Percentiles rank a stretch among this genome's conserved stretches.
phyloP scores from a whole-genome alignment of 495 filamentous ascomycete genomes.

The Aspergillus cavernicola region DNA sequence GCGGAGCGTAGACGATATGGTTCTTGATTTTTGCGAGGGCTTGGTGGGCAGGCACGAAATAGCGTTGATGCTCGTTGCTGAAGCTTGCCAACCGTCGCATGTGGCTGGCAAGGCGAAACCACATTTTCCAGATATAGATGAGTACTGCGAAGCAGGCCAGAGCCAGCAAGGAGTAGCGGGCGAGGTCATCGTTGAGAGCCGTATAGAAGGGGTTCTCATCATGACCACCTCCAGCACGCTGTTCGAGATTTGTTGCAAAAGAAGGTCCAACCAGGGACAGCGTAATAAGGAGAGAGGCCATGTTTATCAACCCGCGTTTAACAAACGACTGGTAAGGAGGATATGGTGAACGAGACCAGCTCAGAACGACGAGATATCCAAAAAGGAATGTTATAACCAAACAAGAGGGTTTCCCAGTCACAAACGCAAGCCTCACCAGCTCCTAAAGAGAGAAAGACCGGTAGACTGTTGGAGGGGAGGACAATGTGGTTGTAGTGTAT shows the following conservation, averaged over 20 bases:
- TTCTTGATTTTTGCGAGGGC: slow-evolving; percentile 67
- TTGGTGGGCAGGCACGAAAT: slow-evolving; percentile 46
- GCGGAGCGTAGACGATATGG: slow-evolving; percentile 77
- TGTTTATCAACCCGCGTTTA: slow-evolving; percentile 6
- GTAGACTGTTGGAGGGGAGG: neutral
- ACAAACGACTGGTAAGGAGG: neutral
- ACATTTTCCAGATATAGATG: slow-evolving; percentile 51
- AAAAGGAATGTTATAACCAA: slow-evolving; percentile 6
- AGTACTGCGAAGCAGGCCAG: slow-evolving; percentile 50
- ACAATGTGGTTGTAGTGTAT: slow-evolving; percentile 10
- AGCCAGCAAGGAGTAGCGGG: slow-evolving; percentile 39
- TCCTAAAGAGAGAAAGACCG: neutral
- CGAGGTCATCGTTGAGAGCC: slow-evolving; percentile 36
- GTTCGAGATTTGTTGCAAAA: slow-evolving; percentile 28
- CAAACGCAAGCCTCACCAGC: neutral
- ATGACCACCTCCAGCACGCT: slow-evolving; percentile 20
- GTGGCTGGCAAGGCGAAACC: slow-evolving; percentile 51
- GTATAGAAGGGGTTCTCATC: slow-evolving; percentile 25
- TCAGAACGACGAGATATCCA: slow-evolving; percentile 12
- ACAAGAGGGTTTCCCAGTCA: neutral
- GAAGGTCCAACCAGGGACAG: slow-evolving; percentile 30
- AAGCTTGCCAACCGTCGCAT: slow-evolving; percentile 73
- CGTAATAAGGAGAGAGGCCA: slow-evolving; percentile 15
- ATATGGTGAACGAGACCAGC: slow-evolving; percentile 23
- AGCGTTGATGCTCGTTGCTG: slow-evolving; percentile 65